Conservation (phyloP, 2,329 filamentous ascomycete genomes). For the Purpureocillium lavendulum region DNA sequence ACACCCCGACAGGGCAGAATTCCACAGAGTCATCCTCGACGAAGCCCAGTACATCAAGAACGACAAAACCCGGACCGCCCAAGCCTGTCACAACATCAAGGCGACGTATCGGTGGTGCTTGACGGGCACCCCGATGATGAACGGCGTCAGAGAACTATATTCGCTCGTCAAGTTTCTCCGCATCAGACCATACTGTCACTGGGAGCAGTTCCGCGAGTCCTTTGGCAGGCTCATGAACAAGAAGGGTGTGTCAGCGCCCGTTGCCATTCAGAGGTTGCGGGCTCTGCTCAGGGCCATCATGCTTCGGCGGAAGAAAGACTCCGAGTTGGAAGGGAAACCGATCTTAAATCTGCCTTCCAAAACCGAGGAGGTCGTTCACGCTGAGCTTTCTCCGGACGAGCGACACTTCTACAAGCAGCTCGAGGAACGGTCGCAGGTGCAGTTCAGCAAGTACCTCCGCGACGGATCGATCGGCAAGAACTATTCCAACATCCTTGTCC, state of each 20-base stretch:
- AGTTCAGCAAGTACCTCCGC: slow-evolving; percentile 70
- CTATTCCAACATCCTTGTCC: slow-evolving; percentile 73
- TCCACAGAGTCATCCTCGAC: slow-evolving; percentile 76
- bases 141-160: slow-evolving; percentile 68
- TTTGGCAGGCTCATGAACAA: slow-evolving; percentile 32
- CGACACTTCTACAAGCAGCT: slow-evolving; percentile 69
- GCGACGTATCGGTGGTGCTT: slow-evolving; percentile 72
- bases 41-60: slow-evolving; percentile 84
- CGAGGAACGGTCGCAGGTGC: slow-evolving; percentile 56
- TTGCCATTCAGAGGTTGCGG: slow-evolving; percentile 65
- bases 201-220: slow-evolving; percentile 48
- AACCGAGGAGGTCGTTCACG: slow-evolving; percentile 66
- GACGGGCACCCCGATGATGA: slow-evolving; percentile 85
- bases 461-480: slow-evolving; percentile 56
- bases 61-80: slow-evolving; percentile 60
- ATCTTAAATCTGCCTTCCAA: slow-evolving; percentile 71
- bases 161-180: slow-evolving; percentile 69
- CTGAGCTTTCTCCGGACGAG: slow-evolving; percentile 66
- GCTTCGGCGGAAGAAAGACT: slow-evolving; percentile 74
- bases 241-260: slow-evolving; percentile 41
- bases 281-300: slow-evolving; percentile 72
- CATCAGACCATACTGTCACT: slow-evolving; percentile 65
- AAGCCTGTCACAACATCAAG: slow-evolving; percentile 57
- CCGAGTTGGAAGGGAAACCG: slow-evolving; percentile 69
- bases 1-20: slow-evolving; percentile 50